Conservation (phyloP, 1,139 yeast genomes). For the Keqinozyma sinolaborantium region DNA sequence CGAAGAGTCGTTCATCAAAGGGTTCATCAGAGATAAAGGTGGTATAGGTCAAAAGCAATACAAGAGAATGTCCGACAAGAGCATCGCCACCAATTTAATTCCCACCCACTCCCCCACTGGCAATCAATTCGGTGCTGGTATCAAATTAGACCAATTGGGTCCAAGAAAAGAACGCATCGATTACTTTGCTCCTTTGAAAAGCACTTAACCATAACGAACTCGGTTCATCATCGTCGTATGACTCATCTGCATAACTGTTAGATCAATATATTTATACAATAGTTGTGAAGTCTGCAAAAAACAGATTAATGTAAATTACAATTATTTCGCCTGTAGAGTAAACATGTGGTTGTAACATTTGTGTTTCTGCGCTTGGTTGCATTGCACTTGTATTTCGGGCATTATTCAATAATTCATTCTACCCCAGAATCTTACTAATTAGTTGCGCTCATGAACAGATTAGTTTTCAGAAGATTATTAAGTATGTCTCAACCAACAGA, state of each 20-base stretch:
- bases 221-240: neutral
- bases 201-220: neutral
- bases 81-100: slow-evolving; percentile 32
- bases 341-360: no score
- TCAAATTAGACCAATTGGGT: slow-evolving; percentile 41
- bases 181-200: slow-evolving; percentile 35
- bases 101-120: slow-evolving; percentile 44
- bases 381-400: no score
- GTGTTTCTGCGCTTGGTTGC: no score
- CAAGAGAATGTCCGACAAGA: slow-evolving; percentile 29
- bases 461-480: slow-evolving; percentile 7
- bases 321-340: no score
- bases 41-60: slow-evolving; percentile 44
- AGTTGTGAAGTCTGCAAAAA: no score
- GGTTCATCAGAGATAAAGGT: slow-evolving; percentile 45
- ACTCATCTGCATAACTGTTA: neutral
- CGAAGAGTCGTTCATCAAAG: slow-evolving; percentile 40
- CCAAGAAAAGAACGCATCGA: slow-evolving; percentile 44
- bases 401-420: no score
- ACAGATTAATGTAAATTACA: no score
- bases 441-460: slow-evolving; percentile 8
- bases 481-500: slow-evolving; percentile 32
- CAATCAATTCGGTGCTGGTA: slow-evolving; percentile 44
- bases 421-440: no score
- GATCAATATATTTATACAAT: neutral